Conservation (phyloP, 2,329 filamentous ascomycete species). For the Paracamarosporium sp. region DNA sequence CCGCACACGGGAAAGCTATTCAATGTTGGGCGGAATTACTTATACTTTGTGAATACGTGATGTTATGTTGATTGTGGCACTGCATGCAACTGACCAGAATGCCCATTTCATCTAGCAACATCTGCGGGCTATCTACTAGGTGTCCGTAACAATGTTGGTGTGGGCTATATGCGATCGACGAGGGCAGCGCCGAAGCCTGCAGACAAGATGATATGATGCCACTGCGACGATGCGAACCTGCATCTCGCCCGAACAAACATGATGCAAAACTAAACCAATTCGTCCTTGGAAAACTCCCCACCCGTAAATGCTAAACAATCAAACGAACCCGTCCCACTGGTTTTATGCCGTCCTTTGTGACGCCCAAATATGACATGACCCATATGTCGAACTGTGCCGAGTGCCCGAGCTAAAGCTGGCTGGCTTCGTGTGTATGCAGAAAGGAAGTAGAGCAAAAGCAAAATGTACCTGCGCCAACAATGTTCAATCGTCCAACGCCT, state of each 20-base stretch:
- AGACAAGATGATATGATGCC: not conserved
- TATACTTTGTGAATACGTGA: no score
- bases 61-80: no score
- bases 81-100: not conserved
- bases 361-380: slow-evolving; percentile 9
- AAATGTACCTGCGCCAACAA: not conserved
- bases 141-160: not conserved
- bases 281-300: no score
- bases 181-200: slow-evolving; percentile 1
- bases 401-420: not conserved
- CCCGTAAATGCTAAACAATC: slow-evolving; percentile 8
- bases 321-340: slow-evolving; percentile 4
- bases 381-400: not conserved
- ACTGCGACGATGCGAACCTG: slow-evolving; percentile 5
- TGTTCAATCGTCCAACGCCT: slow-evolving; percentile 1
- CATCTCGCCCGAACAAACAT: slow-evolving; percentile 7
- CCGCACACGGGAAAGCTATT: no score
- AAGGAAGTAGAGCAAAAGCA: slow-evolving; percentile 14
- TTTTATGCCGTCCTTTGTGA: slow-evolving; percentile 6
- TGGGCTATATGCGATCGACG: slow-evolving; percentile 3
- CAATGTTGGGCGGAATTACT: no score
- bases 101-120: slow-evolving; percentile 7
- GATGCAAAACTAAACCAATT: slow-evolving; percentile 8
- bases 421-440: slow-evolving; percentile 9
- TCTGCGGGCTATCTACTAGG: slow-evolving; percentile 2